phyloP scores from a whole-genome alignment of 176 grass and related monocot genomes.

The Alopecurus myosuroides region DNA sequence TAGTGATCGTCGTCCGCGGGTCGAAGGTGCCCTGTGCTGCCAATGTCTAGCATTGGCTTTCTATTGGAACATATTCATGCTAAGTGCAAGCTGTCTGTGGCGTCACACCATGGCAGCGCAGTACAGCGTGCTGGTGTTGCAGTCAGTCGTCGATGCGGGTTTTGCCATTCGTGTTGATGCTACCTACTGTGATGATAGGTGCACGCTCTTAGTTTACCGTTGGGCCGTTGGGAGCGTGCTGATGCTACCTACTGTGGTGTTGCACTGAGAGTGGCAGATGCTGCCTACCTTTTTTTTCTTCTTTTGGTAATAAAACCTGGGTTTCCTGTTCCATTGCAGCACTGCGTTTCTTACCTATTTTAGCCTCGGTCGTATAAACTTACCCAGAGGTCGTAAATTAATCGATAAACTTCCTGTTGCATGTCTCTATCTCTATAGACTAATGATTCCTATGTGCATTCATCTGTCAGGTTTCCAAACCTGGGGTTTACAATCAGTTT shows the following conservation, averaged over 20 bases:
- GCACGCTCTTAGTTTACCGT: background rate
- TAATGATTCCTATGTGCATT: background rate
- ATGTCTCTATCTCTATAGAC: background rate
- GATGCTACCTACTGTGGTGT: background rate
- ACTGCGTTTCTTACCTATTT: background rate
- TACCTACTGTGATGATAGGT: background rate
- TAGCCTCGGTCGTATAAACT: background rate
- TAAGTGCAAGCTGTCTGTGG: background rate
- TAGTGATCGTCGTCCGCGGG: too few species aligned
- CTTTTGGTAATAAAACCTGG: background rate
- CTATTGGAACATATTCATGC: background rate
- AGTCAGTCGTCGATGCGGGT: too few species aligned
- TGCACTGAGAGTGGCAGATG: background rate
- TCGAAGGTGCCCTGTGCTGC: background rate
- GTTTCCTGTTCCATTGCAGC: background rate
- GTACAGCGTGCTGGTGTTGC: background rate
- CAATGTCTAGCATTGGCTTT: background rate
- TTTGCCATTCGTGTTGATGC: background rate
- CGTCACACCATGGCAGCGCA: too few species aligned
- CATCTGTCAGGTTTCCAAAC: conserved; percentile 14
- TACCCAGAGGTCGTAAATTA: background rate
- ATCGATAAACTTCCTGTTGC: background rate
- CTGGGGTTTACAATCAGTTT: conserved; percentile 12
- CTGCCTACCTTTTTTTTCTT: background rate
- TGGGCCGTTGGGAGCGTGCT: background rate